Base-by-base conservation (phyloP, 176 grass and related monocot species). In the Zoysia pacifica region DNA sequence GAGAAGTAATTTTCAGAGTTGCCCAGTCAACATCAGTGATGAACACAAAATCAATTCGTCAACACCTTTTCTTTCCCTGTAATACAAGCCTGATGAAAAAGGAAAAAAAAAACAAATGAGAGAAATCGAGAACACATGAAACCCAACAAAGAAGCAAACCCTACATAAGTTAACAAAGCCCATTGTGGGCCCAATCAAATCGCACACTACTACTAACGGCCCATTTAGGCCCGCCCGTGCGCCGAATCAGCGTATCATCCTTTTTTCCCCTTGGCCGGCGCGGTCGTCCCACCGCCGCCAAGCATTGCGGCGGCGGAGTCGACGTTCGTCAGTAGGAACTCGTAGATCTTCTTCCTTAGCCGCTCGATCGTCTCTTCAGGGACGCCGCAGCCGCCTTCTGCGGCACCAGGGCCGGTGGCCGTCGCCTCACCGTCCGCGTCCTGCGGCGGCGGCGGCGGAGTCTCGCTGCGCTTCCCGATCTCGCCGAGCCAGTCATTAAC, bases 331-430 rank as follows among this genome's bases (percentile, higher is more conserved):
- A 99, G 91, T 42, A 99, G 85, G 72, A 91, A 99, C 79, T 99
- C 90, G 69, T 95, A 99, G 48, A 99, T 99, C 88, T 95, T 99
- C 84, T 86, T 99, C 82, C 92, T 81, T 37, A 95, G 82, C 71
- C 88, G 76, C 60, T 95, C 86, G 69, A 95, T 87, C 15, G 90
- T 95, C 73, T 99, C 96, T 72, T 66, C 74, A 10, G 88, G 88
- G 18, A 93, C 84, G 35, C 48, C 75, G 75, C 64, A 50, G 16
- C 67, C 45, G 41, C 55, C 60, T 35, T 45, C 35, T 16, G 58
- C n/a, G 5, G 38, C 54, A 2, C 18, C 77, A 18, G 68, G 73
- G 15, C 65, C 65, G 19, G 72, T 60, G 8, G 68, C 63, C 15
- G 79, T 48, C 19, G 10, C 77, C 63, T 88, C 84, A 14, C 67